Percentiles rank a stretch among this genome's conserved stretches.
Conservation (phyloP, 805 yeast genomes). For the Wickerhamiella azyma region DNA sequence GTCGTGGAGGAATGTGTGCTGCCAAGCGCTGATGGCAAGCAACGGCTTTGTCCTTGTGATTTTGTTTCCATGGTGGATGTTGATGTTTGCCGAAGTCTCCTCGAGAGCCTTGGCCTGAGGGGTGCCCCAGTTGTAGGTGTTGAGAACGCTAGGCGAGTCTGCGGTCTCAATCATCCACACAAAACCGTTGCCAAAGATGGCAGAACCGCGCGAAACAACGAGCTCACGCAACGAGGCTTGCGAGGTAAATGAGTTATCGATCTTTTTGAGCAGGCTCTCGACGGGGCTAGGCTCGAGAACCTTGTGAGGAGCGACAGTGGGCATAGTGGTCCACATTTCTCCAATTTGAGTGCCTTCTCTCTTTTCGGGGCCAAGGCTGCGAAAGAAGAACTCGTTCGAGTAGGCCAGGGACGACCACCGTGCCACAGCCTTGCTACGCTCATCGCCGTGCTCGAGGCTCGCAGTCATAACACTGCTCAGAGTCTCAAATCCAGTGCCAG, state of each 20-base stretch:
- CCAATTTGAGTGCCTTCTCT: not conserved
- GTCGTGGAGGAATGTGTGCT: slow-evolving; percentile 66
- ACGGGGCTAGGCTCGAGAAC: not conserved
- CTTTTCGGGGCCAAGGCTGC: slow-evolving; percentile 14
- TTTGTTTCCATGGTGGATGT: slow-evolving; percentile 1
- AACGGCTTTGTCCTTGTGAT: slow-evolving; percentile 34
- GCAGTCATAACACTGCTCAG: slow-evolving; percentile 5
- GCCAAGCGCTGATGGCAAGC: slow-evolving; percentile 72
- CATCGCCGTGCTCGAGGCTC: slow-evolving; percentile 8
- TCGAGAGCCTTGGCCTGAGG: slow-evolving; percentile 28
- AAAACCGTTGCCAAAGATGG: slow-evolving; percentile 81
- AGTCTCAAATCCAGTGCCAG: slow-evolving; percentile 8
- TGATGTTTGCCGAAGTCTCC: not conserved
- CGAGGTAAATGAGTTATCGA: slow-evolving; percentile 10
- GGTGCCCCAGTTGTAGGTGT: slow-evolving; percentile 86
- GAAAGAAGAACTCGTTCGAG: slow-evolving; percentile 71
- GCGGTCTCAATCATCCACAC: slow-evolving; percentile 70
- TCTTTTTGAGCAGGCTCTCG: not conserved
- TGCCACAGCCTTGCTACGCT: slow-evolving; percentile 36
- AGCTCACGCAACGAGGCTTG: slow-evolving; percentile 59
- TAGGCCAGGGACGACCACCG: slow-evolving; percentile 75
- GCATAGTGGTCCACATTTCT: slow-evolving; percentile 21
- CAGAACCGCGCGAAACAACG: slow-evolving; percentile 53
- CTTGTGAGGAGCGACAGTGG: slow-evolving; percentile 18
- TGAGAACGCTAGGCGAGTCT: slow-evolving; percentile 44